Evolutionary conservation across 2,329 filamentous ascomycete genomes (phyloP).

Genomic region (Diaporthe longicolla): DNA sequence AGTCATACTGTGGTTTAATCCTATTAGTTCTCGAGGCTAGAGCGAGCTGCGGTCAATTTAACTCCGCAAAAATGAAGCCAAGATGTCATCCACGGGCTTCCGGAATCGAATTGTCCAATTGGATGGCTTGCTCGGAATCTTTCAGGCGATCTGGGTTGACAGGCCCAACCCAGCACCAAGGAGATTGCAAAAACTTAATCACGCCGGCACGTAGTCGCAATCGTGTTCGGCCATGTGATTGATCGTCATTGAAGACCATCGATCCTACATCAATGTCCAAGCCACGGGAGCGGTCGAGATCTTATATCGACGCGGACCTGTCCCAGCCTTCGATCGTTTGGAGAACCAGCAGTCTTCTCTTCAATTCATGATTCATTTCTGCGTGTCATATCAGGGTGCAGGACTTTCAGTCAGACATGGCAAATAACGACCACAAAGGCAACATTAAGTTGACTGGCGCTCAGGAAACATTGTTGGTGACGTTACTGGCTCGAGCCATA

Average conservation of each 20-base stretch:
- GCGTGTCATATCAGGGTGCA: too few relatives aligned
- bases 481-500: background rate
- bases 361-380: too few relatives aligned
- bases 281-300: background rate
- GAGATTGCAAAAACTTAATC: background rate
- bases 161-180: background rate
- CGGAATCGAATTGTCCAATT: background rate
- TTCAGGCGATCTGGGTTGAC: background rate
- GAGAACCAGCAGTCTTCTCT: too few relatives aligned
- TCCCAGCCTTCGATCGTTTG: rapidly evolving
- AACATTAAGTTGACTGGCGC: background rate
- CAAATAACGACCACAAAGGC: background rate
- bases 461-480: conserved; percentile 15
- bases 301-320: background rate
- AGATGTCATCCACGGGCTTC: background rate
- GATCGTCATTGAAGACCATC: background rate
- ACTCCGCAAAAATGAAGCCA: background rate
- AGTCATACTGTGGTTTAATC: too few relatives aligned
- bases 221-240: background rate
- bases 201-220: background rate
- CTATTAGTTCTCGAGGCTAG: background rate
- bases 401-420: background rate
- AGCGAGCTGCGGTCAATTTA: background rate
- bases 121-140: background rate
- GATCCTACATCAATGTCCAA: background rate